A percentile compares a stretch with the other conserved stretches of the same genome.
These are phyloP conservation scores for Candida methanosorbosa DNA, from an alignment of 805 yeast species.

Conservation along the genomic window DNA sequence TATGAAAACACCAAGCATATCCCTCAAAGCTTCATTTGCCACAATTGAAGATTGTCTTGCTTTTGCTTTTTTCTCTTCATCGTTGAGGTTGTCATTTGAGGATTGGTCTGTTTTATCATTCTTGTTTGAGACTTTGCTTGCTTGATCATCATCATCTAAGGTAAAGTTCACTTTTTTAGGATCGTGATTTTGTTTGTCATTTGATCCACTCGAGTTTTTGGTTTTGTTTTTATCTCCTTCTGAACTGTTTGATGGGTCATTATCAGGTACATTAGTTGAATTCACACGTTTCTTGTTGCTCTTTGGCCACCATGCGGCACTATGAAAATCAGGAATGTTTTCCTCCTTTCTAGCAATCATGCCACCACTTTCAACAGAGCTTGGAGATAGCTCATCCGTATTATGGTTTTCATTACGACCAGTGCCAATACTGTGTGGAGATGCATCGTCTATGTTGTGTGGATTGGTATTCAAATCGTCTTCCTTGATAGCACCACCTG, in stretches of 20 bases:
- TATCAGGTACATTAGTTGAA: neutral
- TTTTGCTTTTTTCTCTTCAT: neutral
- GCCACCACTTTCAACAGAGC: slow-evolving; percentile 2
- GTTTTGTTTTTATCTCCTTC: neutral
- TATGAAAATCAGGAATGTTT: slow-evolving; percentile 9
- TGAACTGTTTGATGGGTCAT: slow-evolving; percentile 1
- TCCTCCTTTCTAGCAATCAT: neutral
- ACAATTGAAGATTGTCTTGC: slow-evolving; percentile 3
- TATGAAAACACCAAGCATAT: slow-evolving; percentile 14
- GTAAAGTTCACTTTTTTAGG: neutral
- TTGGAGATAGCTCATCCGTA: no score
- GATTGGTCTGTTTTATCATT: neutral
- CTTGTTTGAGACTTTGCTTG: neutral
- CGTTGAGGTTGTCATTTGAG: neutral
- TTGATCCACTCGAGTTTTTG: neutral
- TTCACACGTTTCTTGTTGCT: neutral
- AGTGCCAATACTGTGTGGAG: no score
- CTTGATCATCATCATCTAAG: neutral
- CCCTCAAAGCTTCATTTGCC: slow-evolving; percentile 8
- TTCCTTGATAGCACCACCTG: slow-evolving; percentile 9
- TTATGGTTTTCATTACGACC: no score
- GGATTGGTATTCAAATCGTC: slow-evolving; percentile 3
- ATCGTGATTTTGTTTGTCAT: neutral
- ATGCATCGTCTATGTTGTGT: neutral
- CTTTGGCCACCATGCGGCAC: slow-evolving; percentile 9